Percentiles rank a stretch among this genome's conserved stretches.
These are phyloP conservation scores for Haematococcus lacustris DNA, from an alignment of 139 green algal genomes.

Conservation along the genomic window DNA sequence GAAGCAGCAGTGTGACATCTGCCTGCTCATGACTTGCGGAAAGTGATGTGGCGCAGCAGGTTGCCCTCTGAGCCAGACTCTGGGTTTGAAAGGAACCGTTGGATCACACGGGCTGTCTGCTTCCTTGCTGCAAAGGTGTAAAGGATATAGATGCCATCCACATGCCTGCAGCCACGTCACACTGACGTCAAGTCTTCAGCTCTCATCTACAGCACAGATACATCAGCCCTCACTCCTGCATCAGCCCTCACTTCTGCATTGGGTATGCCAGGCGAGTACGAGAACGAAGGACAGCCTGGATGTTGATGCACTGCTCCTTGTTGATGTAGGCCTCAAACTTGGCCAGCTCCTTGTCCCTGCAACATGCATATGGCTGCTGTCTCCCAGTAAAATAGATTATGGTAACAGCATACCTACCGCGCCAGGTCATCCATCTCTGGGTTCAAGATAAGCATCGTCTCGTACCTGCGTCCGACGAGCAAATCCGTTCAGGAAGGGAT, in stretches of 20 bases:
- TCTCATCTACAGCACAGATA: no score
- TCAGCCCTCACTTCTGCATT: conserved; percentile 56
- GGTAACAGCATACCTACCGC: no score
- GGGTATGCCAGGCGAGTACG: conserved; percentile 74
- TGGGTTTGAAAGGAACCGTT: conserved; percentile 76
- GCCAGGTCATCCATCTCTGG: conserved; percentile 69
- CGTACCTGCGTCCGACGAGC: conserved; percentile 50
- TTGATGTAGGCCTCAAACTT: conserved; percentile 88
- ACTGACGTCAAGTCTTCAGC: no score
- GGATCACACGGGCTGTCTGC: conserved; percentile 52
- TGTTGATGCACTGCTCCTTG: conserved; percentile 57
- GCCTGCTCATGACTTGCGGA: conserved; percentile 42
- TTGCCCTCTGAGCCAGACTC: conserved; percentile 66
- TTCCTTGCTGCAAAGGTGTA: conserved; percentile 69
- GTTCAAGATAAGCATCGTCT: conserved; percentile 85
- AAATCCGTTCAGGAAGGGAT: background rate
- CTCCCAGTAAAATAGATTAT: no score
- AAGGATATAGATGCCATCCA: conserved; percentile 83
- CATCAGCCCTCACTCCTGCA: background rate
- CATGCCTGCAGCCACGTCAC: conserved; percentile 44
- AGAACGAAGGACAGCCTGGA: conserved; percentile 60
- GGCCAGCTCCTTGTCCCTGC: conserved; percentile 75
- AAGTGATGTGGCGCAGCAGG: conserved; percentile 72
- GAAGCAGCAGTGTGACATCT: no score
- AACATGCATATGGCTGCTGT: no score